Evolutionary conservation across 1,284 basidiomycete species (phyloP).

Genomic region (Ganoderma lucidum): DNA sequence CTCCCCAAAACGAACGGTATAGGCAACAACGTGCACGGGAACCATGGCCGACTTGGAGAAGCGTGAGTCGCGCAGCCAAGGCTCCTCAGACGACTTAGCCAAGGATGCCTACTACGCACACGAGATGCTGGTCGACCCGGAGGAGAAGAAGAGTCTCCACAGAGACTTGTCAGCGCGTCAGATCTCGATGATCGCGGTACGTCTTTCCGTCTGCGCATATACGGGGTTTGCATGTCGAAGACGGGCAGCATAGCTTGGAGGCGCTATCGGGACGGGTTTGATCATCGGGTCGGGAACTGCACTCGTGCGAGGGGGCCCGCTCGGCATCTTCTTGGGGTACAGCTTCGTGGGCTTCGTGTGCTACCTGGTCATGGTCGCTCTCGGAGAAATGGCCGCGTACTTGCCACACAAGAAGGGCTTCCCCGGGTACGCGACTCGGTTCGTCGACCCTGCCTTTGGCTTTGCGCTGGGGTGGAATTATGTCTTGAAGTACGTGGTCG

Average conservation of each 20-base stretch:
- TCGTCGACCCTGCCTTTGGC: conserved; percentile 57
- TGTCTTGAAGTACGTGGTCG: conserved; percentile 37
- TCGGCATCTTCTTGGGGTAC: conserved; percentile 60
- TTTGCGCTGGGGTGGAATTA: conserved; percentile 55
- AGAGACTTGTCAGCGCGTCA: conserved; percentile 71
- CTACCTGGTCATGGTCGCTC: conserved; percentile 56
- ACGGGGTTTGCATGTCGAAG: conserved; percentile 3
- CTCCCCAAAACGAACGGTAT: neutral
- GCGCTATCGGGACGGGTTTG: conserved; percentile 75
- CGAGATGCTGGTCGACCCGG: conserved; percentile 51
- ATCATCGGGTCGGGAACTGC: conserved; percentile 77
- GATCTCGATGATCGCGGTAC: conserved; percentile 75
- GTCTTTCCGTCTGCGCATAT: conserved; percentile 29
- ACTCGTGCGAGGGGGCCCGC: conserved; percentile 60
- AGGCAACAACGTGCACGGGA: neutral
- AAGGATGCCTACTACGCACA: conserved; percentile 39
- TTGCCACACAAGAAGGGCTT: conserved; percentile 52
- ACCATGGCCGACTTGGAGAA: conserved; percentile 35
- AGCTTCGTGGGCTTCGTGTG: conserved; percentile 63
- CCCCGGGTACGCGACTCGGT: conserved; percentile 56
- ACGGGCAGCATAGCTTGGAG: conserved; percentile 53
- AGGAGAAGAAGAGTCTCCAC: conserved; percentile 56
- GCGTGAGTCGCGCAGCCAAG: conserved; percentile 11
- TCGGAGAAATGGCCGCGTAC: conserved; percentile 50
- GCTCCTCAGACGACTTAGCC: conserved; percentile 18